Conservation (phyloP, 345 rosid genomes). For the Populus alba region DNA sequence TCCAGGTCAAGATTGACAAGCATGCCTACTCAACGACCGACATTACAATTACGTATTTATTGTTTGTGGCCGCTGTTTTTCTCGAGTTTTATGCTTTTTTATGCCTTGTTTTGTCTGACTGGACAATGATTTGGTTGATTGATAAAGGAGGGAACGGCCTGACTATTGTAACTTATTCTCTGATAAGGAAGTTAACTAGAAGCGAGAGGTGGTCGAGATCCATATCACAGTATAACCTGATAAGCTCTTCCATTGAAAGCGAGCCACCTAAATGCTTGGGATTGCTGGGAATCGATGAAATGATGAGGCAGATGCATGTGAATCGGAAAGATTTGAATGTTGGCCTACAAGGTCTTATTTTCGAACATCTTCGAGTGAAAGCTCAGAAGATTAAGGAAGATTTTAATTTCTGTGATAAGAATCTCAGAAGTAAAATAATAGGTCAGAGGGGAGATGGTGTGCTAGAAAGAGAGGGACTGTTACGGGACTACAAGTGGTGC, state of each 20-base stretch:
- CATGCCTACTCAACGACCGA: no score
- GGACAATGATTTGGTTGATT: slow-evolving; percentile 7
- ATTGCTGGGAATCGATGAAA: background rate
- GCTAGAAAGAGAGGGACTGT: background rate
- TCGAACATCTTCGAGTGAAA: slow-evolving; percentile 2
- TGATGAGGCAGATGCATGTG: background rate
- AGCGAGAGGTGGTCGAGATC: slow-evolving; percentile 19
- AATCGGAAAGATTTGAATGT: background rate
- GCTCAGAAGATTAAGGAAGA: background rate
- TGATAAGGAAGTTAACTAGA: background rate
- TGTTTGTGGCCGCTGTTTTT: no score
- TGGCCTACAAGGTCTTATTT: slow-evolving; percentile 9
- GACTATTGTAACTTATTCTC: background rate
- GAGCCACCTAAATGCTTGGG: background rate
- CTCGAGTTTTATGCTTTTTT: no score
- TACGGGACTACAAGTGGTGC: background rate
- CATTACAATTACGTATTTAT: no score
- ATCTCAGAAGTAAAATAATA: background rate
- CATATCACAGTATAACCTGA: slow-evolving; percentile 22
- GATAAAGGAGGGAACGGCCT: background rate
- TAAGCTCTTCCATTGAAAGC: background rate
- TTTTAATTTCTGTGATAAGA: fast-evolving
- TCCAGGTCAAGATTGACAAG: background rate
- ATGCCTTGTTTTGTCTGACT: background rate
- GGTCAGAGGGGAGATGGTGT: slow-evolving; percentile 6